A percentile compares a stretch with the other conserved stretches of the same genome.
Evolutionary conservation across 306 rosid species (phyloP).

Genomic region (Pterocarpus macrocarpus): DNA sequence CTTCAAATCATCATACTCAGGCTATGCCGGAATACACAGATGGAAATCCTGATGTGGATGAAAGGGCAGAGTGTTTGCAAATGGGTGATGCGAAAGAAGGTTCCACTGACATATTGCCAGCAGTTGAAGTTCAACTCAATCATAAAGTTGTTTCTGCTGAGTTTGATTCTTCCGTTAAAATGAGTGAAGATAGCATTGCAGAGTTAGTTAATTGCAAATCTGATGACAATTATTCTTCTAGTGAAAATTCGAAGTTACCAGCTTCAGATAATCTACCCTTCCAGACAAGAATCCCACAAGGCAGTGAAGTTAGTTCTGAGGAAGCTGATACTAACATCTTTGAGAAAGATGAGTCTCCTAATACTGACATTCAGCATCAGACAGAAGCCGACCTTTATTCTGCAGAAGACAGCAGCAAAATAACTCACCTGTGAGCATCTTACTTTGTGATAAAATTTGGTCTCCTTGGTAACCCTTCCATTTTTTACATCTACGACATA

Average conservation of each 20-base stretch:
- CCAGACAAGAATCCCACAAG: constrained; percentile 33
- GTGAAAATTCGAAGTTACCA: constrained; percentile 43
- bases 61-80: constrained; percentile 35
- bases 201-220: constrained; percentile 40
- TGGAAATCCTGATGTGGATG: constrained; percentile 48
- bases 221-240: constrained; percentile 46
- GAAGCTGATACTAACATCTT: constrained; percentile 49
- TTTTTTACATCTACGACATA: not conserved
- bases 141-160: constrained; percentile 40
- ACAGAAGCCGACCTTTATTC: constrained; percentile 1
- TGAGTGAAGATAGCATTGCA: constrained; percentile 41
- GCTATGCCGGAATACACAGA: constrained; percentile 40
- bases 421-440: constrained; percentile 60
- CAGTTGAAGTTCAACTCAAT: constrained; percentile 46
- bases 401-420: constrained; percentile 48
- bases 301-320: constrained; percentile 43
- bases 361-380: constrained; percentile 45
- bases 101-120: constrained; percentile 43
- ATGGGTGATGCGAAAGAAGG: constrained; percentile 41
- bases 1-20: constrained; percentile 40
- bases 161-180: constrained; percentile 42
- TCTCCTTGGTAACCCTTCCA: constrained; percentile 25
- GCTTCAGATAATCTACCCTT: constrained; percentile 43
- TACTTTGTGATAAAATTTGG: constrained; percentile 28
- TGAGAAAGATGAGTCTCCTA: constrained; percentile 40